Base-by-base conservation (phyloP, 208 protist species). In the Phytomonas sp. region DNA sequence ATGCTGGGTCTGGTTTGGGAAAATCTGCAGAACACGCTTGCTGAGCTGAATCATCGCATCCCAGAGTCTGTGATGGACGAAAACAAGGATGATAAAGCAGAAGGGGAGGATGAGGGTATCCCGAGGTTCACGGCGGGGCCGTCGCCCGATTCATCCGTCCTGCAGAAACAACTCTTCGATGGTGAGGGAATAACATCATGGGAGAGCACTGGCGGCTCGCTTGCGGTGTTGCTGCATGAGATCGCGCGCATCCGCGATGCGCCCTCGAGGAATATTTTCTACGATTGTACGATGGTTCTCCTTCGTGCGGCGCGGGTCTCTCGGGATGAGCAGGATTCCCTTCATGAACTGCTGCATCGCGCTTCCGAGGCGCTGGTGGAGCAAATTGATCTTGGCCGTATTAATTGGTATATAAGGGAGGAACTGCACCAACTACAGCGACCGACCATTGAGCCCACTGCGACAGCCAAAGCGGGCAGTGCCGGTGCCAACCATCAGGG, bases 221-320 rank as follows among this genome's bases (percentile, higher is more conserved):
- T 91, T 0, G 42, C 73, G 32, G 69, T 73, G 2, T 64, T 93
- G 31, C 65, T 88, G 42, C 66, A 69, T 12, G 65, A 88, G 29
- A 64, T 93, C n/a, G 74, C 75, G 69, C 16, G 7, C 31, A 69
- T 95, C 16, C 85, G 84, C 30, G 90, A 93, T 63, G 77, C 80
- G 26, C 42, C 68, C 3, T 70, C 73, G 3, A 79, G 86, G 10
- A 81, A 81, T 33, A 69, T 76, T 16, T 70, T 93, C 29, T 73
- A 84, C 29, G 80, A 91, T 4, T 86, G 74, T 34, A 37, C 89
- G 32, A 72, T 80, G 30, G 73, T 80, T n/a, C 76, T 95, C 10
- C 78, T 95, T 36, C 83, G 83, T 40, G 84, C 83, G 14, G 83
- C 87, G 19, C 79, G 76, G 0, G 85, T 88, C 16, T 73, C 78